phyloP scores from a whole-genome alignment of 352 stramenopile species.

The Phytopythium sindhum region DNA sequence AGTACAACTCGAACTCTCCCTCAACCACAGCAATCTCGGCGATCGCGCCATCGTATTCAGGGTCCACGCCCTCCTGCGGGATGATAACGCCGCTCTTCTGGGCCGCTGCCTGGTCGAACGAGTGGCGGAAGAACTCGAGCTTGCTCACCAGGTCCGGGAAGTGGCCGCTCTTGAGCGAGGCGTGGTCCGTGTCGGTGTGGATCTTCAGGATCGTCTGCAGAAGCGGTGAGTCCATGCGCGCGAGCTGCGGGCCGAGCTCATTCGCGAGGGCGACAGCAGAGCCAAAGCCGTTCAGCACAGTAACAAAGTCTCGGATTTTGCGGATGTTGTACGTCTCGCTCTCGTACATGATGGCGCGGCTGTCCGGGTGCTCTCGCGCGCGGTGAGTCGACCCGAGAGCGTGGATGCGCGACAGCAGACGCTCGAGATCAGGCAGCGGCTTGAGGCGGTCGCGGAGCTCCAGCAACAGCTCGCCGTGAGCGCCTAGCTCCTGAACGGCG shows the following conservation, averaged over 20 bases:
- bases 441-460: conserved; percentile 84
- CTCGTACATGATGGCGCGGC: conserved; percentile 98
- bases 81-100: conserved; percentile 91
- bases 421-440: conserved; percentile 95
- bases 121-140: conserved; percentile 95
- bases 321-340: conserved; percentile 94
- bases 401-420: conserved; percentile 95
- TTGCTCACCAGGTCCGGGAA: conserved; percentile 91
- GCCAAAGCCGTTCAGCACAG: conserved; percentile 90
- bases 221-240: conserved; percentile 50
- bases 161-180: conserved; percentile 29
- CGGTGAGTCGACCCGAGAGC: conserved; percentile 89
- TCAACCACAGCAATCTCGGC: conserved; percentile 87
- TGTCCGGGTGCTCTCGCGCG: conserved; percentile 91
- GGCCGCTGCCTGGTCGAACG: conserved; percentile 94
- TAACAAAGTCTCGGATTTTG: conserved; percentile 94
- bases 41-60: conserved; percentile 92
- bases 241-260: conserved; percentile 73
- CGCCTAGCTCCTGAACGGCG: conserved; percentile 94
- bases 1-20: conserved; percentile 90
- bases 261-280: conserved; percentile 77
- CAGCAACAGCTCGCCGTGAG: conserved; percentile 60
- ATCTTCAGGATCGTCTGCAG: conserved; percentile 52
- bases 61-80: conserved; percentile 91
- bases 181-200: conserved; percentile 7